Conservation (phyloP, 805 yeast genomes). For the Alloascoidea hylecoeti region DNA sequence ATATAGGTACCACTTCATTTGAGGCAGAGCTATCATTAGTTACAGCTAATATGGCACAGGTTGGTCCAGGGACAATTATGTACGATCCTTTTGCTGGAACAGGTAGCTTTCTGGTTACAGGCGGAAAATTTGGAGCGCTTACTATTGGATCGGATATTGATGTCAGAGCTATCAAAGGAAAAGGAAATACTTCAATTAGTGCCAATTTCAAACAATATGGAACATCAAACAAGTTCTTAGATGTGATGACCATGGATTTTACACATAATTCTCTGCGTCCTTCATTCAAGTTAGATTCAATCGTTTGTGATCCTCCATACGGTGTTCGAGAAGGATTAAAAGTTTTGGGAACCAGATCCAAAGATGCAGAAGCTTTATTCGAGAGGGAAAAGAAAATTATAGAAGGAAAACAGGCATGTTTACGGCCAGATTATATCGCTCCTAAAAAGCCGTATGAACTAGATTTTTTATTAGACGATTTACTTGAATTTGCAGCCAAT, state of each 20-base stretch:
- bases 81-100: conserved; percentile 97
- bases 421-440: conserved; percentile 74
- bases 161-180: conserved; percentile 64
- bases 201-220: conserved; percentile 69
- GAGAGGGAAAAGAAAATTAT: conserved; percentile 62
- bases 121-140: conserved; percentile 69
- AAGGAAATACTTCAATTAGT: conserved; percentile 31
- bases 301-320: conserved; percentile 94
- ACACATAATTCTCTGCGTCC: conserved; percentile 74
- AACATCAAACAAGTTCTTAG: conserved; percentile 43
- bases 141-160: conserved; percentile 88
- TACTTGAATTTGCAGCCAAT: conserved; percentile 56
- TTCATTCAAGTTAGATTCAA: conserved; percentile 54
- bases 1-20: conserved; percentile 92
- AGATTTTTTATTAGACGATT: conserved; percentile 63
- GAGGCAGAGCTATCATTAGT: conserved; percentile 87
- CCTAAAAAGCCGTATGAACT: conserved; percentile 86
- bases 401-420: conserved; percentile 65
- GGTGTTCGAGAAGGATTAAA: conserved; percentile 94
- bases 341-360: conserved; percentile 79
- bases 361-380: conserved; percentile 46
- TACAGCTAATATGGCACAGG: conserved; percentile 78
- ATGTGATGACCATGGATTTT: conserved; percentile 84
- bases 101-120: conserved; percentile 85
- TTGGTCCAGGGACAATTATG: conserved; percentile 44